Conservation (phyloP, 163 green algal species). For the Trebouxia gelatinosa region DNA sequence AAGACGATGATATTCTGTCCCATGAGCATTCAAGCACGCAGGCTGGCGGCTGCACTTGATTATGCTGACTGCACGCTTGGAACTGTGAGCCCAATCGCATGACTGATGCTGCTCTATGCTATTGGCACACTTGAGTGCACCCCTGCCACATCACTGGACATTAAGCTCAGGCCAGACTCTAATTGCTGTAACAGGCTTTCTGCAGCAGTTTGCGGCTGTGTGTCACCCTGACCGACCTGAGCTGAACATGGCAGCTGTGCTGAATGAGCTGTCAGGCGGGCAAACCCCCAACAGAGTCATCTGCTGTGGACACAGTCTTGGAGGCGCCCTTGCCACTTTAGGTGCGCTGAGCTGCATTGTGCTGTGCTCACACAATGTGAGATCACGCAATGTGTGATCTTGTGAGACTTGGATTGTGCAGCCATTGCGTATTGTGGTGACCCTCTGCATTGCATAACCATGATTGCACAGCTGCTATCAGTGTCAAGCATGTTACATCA, state of each 20-base stretch:
- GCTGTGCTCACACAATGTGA: neutral
- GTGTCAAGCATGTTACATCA: too few species aligned
- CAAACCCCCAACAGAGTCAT: slow-evolving; percentile 27
- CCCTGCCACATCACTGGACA: neutral
- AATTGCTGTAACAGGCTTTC: slow-evolving; percentile 23
- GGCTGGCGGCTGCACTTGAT: too few species aligned
- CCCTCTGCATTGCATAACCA: too few species aligned
- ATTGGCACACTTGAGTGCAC: neutral
- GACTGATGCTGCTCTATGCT: neutral
- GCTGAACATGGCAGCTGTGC: neutral
- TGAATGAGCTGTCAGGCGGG: slow-evolving; percentile 3
- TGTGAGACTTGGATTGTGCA: neutral
- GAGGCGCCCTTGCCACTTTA: slow-evolving; percentile 27
- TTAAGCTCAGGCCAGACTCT: neutral
- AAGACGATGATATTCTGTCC: neutral
- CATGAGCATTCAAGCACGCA: neutral
- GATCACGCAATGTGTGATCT: neutral
- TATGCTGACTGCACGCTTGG: too few species aligned
- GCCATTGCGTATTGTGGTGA: too few species aligned
- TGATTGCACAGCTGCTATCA: too few species aligned
- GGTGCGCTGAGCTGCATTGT: neutral
- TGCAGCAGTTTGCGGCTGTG: slow-evolving; percentile 35
- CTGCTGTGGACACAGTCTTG: slow-evolving; percentile 34
- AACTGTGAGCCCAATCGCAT: too few species aligned
- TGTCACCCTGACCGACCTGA: neutral